Percentiles rank a stretch among this genome's conserved stretches.
Conservation (phyloP, 164 flowering plant species). For the Piper longum region DNA sequence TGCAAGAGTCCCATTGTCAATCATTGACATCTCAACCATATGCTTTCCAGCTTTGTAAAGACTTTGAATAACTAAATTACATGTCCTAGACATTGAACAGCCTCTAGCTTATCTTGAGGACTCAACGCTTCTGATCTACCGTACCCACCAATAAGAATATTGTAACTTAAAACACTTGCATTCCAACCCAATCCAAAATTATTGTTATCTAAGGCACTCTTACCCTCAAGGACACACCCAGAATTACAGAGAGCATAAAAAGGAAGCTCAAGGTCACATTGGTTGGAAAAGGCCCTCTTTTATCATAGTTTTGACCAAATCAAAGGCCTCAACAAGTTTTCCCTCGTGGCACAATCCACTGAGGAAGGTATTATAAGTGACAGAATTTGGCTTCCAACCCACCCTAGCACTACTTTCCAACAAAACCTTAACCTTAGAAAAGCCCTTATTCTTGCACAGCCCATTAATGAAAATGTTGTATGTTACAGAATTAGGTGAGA, state of each 20-base stretch:
- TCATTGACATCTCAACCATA: conserved; percentile 1
- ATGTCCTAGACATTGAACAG: not conserved
- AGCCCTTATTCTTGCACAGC: conserved; percentile 4
- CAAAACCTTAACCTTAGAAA: conserved; percentile 3
- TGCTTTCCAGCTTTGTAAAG: conserved; percentile 4
- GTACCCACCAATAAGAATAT: conserved; percentile 1
- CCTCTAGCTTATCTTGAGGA: not conserved
- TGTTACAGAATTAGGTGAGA: conserved; percentile 2
- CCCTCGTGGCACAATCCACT: conserved; percentile 5
- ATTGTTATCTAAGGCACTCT: not conserved
- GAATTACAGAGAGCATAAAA: conserved; percentile 4
- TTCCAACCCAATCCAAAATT: not conserved
- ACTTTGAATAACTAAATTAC: conserved; percentile 4
- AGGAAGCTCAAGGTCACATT: conserved; percentile 3
- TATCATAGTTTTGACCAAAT: conserved; percentile 1
- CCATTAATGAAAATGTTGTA: conserved; percentile 8
- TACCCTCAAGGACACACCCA: conserved; percentile 2
- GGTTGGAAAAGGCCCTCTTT: conserved; percentile 2
- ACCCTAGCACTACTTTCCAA: not conserved
- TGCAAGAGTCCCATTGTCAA: not conserved
- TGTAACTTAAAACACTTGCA: conserved; percentile 1
- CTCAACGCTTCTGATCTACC: not conserved
- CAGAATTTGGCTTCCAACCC: conserved; percentile 9
- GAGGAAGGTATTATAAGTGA: conserved; percentile 3
- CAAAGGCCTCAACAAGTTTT: not conserved